Conservation (phyloP, 2,329 filamentous ascomycete species). For the Colletotrichum tabaci region DNA sequence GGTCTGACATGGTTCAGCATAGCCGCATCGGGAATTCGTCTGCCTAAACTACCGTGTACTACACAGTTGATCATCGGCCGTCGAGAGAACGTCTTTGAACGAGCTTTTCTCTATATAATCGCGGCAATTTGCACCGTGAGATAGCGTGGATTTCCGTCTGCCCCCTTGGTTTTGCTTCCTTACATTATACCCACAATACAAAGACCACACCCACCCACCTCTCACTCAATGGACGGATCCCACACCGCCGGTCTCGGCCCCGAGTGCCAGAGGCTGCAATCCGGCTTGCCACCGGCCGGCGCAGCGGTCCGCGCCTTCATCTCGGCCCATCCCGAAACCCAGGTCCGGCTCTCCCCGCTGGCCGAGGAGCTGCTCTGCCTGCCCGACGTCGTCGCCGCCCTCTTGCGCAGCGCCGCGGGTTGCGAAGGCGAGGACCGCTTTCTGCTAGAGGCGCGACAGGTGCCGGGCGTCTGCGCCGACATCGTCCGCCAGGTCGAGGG, state of each 20-base stretch:
- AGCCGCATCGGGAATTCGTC: neutral
- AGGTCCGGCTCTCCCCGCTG: constrained; percentile 17
- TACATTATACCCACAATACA: neutral
- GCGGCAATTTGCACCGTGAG: neutral
- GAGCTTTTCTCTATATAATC: neutral
- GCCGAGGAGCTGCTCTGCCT: constrained; percentile 17
- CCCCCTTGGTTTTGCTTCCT: neutral
- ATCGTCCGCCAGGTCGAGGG: constrained; percentile 1
- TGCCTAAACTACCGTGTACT: neutral
- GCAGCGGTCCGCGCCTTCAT: constrained; percentile 11
- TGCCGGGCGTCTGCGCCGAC: constrained; percentile 14
- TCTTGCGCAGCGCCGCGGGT: constrained; percentile 2
- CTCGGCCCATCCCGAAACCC: neutral
- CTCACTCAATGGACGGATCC: neutral
- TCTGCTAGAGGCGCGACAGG: neutral
- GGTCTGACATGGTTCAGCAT: constrained; percentile 5
- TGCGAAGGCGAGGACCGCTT: constrained; percentile 3
- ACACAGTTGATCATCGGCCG: too few relatives aligned
- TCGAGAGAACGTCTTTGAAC: too few relatives aligned
- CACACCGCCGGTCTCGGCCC: neutral
- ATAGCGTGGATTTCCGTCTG: neutral
- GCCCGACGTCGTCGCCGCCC: neutral
- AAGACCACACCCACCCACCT: neutral
- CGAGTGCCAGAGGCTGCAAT: constrained; percentile 26
- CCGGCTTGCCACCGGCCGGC: neutral